These are phyloP conservation scores for Nemania sp. DNA, from an alignment of 2,329 filamentous ascomycete genomes.

Conservation along the genomic window DNA sequence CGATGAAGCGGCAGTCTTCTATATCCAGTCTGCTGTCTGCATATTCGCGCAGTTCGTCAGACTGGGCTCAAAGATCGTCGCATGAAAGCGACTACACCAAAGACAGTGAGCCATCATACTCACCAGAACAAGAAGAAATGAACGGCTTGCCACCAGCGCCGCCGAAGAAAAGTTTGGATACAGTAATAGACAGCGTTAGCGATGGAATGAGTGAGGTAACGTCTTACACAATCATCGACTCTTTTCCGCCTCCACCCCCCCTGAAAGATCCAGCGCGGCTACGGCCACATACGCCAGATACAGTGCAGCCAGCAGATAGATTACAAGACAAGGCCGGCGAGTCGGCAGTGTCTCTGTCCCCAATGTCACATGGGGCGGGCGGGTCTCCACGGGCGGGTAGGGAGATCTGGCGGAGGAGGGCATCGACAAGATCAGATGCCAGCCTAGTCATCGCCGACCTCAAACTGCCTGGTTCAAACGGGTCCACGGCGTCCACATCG, in stretches of 20 bases:
- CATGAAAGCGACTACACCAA: constrained; percentile 44
- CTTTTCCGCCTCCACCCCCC: constrained; percentile 38
- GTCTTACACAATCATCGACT: constrained; percentile 29
- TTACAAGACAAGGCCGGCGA: constrained; percentile 11
- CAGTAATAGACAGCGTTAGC: constrained; percentile 33
- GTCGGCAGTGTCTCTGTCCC: constrained; percentile 25
- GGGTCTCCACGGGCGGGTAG: constrained; percentile 34
- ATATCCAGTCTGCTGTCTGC: constrained; percentile 60
- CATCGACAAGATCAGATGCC: constrained; percentile 52
- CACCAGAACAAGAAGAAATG: constrained; percentile 37
- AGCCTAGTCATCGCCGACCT: constrained; percentile 52
- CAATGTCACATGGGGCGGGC: constrained; percentile 24
- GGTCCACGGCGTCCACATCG: constrained; percentile 47
- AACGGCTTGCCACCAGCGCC: constrained; percentile 28
- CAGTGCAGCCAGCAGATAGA: constrained; percentile 19
- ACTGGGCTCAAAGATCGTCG: constrained; percentile 48
- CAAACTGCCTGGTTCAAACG: constrained; percentile 53
- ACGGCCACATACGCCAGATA: constrained; percentile 30
- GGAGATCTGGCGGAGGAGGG: constrained; percentile 54
- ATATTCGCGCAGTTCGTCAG: constrained; percentile 54
- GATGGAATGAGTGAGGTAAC: constrained; percentile 26
- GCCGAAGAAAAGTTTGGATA: constrained; percentile 31
- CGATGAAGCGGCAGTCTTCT: constrained; percentile 50
- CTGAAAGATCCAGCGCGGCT: constrained; percentile 36
- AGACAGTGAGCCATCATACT: constrained; percentile 41